phyloP scores from a whole-genome alignment of 1,284 basidiomycete species.

The Paramarasmius palmivorus region DNA sequence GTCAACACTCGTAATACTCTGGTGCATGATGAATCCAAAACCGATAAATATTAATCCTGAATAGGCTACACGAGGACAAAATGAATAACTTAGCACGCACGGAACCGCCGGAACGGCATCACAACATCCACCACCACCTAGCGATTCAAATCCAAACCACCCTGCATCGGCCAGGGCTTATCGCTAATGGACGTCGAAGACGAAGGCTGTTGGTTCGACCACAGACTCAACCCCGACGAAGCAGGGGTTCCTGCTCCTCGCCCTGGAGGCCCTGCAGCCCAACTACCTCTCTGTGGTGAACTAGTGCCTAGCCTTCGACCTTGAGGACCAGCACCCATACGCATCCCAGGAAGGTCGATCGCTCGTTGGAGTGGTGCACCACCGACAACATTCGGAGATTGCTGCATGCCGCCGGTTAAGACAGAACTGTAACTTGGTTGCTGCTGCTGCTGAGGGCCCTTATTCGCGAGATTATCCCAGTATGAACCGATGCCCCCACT shows the following conservation, averaged over 20 bases:
- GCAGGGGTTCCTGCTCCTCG: neutral
- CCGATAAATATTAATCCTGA: no score
- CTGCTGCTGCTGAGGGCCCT: slow-evolving; percentile 7
- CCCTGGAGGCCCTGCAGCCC: neutral
- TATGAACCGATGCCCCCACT: slow-evolving; percentile 9
- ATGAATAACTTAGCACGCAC: no score
- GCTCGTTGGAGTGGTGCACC: slow-evolving; percentile 44
- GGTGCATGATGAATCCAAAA: no score
- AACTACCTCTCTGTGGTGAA: slow-evolving; percentile 16
- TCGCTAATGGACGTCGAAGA: no score
- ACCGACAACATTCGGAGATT: slow-evolving; percentile 14
- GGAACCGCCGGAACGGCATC: no score
- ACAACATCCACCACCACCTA: neutral
- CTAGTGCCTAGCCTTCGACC: slow-evolving; percentile 42
- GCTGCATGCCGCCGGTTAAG: slow-evolving; percentile 3
- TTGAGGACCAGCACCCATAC: slow-evolving; percentile 47
- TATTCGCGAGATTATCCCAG: slow-evolving; percentile 10
- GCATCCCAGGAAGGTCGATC: slow-evolving; percentile 48
- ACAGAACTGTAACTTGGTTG: slow-evolving; percentile 10
- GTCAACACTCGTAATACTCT: no score
- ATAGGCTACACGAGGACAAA: no score
- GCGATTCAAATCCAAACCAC: slow-evolving; percentile 11
- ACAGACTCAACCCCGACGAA: slow-evolving; percentile 9
- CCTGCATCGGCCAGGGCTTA: no score
- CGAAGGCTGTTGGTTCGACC: slow-evolving; percentile 9